These are phyloP conservation scores for Aspergillus carlsbadensis DNA, from an alignment of 495 filamentous ascomycete genomes.

Conservation along the genomic window DNA sequence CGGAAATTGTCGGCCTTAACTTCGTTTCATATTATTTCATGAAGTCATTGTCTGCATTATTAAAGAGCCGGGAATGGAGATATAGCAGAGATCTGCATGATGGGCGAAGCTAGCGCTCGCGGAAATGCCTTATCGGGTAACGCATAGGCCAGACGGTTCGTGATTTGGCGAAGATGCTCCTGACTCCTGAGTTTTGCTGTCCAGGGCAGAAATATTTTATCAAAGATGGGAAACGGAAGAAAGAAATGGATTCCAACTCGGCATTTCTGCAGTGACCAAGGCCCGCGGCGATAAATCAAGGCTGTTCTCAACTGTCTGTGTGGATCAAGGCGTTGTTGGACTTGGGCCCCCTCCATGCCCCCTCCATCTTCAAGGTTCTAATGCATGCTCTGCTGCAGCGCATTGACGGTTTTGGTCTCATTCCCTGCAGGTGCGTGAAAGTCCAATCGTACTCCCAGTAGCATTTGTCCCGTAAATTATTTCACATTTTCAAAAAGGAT, in stretches of 20 bases:
- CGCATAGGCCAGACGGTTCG: not conserved
- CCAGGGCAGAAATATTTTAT: not conserved
- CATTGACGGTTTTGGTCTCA: constrained; percentile 16
- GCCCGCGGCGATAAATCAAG: not conserved
- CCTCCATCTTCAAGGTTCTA: constrained; percentile 10
- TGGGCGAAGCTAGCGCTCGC: constrained; percentile 3
- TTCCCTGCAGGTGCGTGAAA: constrained; percentile 9
- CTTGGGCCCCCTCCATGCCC: constrained; percentile 17
- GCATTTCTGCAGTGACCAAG: too few relatives aligned
- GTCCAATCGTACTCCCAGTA: constrained; percentile 1
- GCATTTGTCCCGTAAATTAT: not conserved
- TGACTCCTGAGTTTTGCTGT: not conserved
- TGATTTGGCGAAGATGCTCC: not conserved
- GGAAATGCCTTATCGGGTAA: not conserved
- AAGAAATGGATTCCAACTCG: not conserved
- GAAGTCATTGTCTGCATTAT: constrained; percentile 12
- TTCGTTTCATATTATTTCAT: not conserved
- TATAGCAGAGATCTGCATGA: constrained; percentile 13
- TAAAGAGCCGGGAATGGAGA: not conserved
- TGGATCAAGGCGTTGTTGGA: constrained; percentile 5
- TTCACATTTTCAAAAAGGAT: not conserved
- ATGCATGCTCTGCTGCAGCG: constrained; percentile 16
- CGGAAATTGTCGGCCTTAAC: too few relatives aligned
- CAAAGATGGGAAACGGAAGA: not conserved
- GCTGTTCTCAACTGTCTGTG: not conserved